Evolutionary conservation across 495 filamentous ascomycete species (phyloP), one percentile per base, ranked within the genome.

Genomic region (Letharia lupina): DNA sequence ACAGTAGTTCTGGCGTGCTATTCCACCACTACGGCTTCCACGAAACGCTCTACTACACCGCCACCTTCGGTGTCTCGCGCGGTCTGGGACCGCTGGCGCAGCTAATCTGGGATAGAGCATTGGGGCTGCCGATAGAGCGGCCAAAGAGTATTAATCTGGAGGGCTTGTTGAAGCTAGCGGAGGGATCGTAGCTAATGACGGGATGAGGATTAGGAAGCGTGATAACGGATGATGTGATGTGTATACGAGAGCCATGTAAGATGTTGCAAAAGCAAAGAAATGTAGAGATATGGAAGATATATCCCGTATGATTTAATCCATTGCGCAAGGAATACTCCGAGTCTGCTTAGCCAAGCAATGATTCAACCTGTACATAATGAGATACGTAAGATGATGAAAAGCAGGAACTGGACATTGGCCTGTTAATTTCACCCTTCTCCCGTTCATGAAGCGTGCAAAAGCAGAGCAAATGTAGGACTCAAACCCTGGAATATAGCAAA

Each of bases 21-120:
- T 98, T 98, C 83, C 85, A 97, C 74, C 92, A 97, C 77, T 98
- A 94, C 73, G 94, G 92, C 60, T 95, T 97, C 85, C 88, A 88
- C 76, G 91, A 98, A 77, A 96, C 93, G 2, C 83, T 97, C 11
- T 98, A 98, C 80, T 98, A 98, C 76, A 98, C 94, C 20, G 94
- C 91, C 31, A 96, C 93, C 10, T 98, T 98, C 69, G 94, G 94
- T 71, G 94, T 98, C 48, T 91, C 87, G 71, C 83, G 94, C 74
- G 93, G 93, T 18, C 77, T 98, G 40, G 94, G 94, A 13, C 94
- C 94, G 35, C 79, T 98, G 31, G 91, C 91, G 58, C 94, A 98
- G 77, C 80, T 98, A 67, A 89, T 98, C 73, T 98, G 94, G 94
- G 94, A 97, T 77, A 84, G 94, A 10, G 94, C 91, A 20, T 77